Percentiles rank a stretch among this genome's conserved stretches.
phyloP scores from a whole-genome alignment of 176 grass and related monocot genomes.

The Oryza nivara region DNA sequence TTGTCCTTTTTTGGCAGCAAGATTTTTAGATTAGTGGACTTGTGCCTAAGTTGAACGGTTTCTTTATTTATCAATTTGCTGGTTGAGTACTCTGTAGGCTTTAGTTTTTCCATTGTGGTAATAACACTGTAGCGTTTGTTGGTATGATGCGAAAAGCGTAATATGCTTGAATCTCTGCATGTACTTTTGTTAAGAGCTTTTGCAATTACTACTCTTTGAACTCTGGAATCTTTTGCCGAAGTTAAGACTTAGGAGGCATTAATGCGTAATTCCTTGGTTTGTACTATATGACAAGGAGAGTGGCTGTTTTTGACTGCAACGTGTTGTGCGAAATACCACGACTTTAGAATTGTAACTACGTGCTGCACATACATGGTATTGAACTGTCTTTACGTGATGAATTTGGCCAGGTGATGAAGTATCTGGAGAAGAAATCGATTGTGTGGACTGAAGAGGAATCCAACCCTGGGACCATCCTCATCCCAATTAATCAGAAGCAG shows the following conservation, averaged over 20 bases:
- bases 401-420: conserved; percentile 61
- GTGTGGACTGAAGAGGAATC: conserved; percentile 68
- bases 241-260: not conserved
- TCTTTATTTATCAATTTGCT: not conserved
- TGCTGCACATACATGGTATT: conserved; percentile 1
- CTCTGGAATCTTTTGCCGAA: too few relatives aligned
- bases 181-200: not conserved
- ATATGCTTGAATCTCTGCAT: not conserved
- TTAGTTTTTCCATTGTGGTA: not conserved
- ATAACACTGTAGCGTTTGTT: not conserved
- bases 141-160: not conserved
- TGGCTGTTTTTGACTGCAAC: not conserved
- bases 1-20: not conserved
- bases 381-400: not conserved
- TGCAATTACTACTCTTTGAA: not conserved
- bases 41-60: not conserved
- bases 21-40: not conserved
- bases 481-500: conserved; percentile 66
- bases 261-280: not conserved
- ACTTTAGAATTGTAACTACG: not conserved
- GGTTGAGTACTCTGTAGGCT: not conserved
- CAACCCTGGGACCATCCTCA: conserved; percentile 51
- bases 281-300: not conserved
- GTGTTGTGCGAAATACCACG: not conserved
- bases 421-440: conserved; percentile 74